Conservation (phyloP, 768 basidiomycete species). For the Auricularia sp. region DNA sequence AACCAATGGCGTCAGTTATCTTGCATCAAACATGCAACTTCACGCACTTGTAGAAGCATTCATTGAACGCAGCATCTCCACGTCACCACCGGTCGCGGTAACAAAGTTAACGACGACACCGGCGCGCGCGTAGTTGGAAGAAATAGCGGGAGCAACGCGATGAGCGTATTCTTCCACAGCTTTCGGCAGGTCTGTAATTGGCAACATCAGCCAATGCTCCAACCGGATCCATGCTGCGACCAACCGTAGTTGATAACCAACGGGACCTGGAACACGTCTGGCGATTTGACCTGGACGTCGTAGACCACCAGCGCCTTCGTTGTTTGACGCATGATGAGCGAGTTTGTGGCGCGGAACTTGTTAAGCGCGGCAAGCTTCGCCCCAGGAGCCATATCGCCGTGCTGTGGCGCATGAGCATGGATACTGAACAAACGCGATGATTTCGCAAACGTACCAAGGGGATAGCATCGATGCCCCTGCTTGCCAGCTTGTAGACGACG, state of each 20-base stretch:
- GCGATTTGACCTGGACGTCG: conserved; percentile 84
- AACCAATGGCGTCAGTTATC: conserved; percentile 17
- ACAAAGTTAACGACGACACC: conserved; percentile 95
- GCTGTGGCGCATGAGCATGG: conserved; percentile 34
- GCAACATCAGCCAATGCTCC: not conserved
- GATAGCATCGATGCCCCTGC: conserved; percentile 76
- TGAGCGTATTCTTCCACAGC: conserved; percentile 97
- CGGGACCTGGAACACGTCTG: conserved; percentile 83
- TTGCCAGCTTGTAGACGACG: conserved; percentile 83
- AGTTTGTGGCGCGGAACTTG: conserved; percentile 61
- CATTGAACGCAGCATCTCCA: conserved; percentile 97
- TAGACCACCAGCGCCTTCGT: conserved; percentile 83
- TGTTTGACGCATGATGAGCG: conserved; percentile 53
- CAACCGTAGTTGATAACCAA: conserved; percentile 91
- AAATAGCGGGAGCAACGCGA: conserved; percentile 80
- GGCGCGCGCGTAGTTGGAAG: conserved; percentile 71
- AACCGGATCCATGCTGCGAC: conserved; percentile 7
- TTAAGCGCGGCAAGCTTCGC: conserved; percentile 73
- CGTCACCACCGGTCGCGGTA: conserved; percentile 93
- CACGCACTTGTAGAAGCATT: conserved; percentile 91
- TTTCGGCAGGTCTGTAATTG: conserved; percentile 65
- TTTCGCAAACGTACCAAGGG: conserved; percentile 54
- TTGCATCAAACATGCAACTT: conserved; percentile 7
- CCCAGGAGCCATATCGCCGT: conserved; percentile 84
- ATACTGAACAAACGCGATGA: conserved; percentile 11